Conservation (phyloP, 2,329 filamentous ascomycete genomes). For the Chalaropsis thielavioides region DNA sequence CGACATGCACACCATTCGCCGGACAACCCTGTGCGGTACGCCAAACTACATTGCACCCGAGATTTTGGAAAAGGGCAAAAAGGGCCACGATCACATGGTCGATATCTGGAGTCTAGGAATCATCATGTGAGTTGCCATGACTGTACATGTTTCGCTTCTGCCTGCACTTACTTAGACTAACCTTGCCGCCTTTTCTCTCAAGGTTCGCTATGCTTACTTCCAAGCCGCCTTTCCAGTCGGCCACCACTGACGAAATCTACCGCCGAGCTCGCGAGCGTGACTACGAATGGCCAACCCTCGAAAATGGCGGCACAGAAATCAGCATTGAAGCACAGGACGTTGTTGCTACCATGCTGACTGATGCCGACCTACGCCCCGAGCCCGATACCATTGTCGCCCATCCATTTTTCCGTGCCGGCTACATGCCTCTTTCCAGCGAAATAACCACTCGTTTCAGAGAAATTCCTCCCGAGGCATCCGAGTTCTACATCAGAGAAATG, state of each 20-base stretch:
- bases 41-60: constrained; percentile 98
- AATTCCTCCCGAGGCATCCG: constrained; percentile 37
- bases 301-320: constrained; percentile 48
- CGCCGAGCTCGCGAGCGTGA: constrained; percentile 53
- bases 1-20: constrained; percentile 68
- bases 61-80: constrained; percentile 83
- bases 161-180: constrained; percentile 4
- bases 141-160: not conserved
- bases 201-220: constrained; percentile 94
- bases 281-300: constrained; percentile 62
- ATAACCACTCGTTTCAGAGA: constrained; percentile 46
- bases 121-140: constrained; percentile 62
- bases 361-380: constrained; percentile 58
- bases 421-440: constrained; percentile 49
- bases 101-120: constrained; percentile 98
- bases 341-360: constrained; percentile 60
- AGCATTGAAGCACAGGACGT: constrained; percentile 64
- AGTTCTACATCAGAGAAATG: constrained; percentile 40
- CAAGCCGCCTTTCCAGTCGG: constrained; percentile 90
- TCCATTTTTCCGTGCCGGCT: constrained; percentile 63
- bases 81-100: constrained; percentile 93
- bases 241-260: constrained; percentile 76
- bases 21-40: constrained; percentile 90
- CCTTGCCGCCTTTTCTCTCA: not conserved
- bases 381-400: constrained; percentile 69